Percentiles rank a stretch among this genome's conserved stretches.
Conservation (phyloP, 2,329 filamentous ascomycete species). For the Ophiostoma tasmaniense region DNA sequence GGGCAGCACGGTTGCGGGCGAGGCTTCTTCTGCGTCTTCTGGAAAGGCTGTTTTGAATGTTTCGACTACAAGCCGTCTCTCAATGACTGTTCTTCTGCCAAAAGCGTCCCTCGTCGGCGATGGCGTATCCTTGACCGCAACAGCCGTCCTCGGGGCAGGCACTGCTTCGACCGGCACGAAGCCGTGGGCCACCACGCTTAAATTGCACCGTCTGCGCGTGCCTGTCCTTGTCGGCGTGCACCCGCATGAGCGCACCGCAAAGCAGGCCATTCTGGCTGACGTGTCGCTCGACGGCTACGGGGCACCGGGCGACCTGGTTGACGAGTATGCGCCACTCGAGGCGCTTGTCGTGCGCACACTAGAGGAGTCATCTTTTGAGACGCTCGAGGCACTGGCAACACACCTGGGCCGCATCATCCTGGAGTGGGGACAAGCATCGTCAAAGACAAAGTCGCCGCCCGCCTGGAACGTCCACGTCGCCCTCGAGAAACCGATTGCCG, state of each 20-base stretch:
- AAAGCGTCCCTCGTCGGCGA: slow-evolving; percentile 48
- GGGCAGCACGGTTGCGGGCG: slow-evolving; percentile 29
- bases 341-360: slow-evolving; percentile 50
- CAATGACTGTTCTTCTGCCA: slow-evolving; percentile 49
- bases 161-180: neutral
- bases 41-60: slow-evolving; percentile 28
- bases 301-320: slow-evolving; percentile 34
- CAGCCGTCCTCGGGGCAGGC: slow-evolving; percentile 21
- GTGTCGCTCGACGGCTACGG: slow-evolving; percentile 45
- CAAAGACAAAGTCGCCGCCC: slow-evolving; percentile 28
- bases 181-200: slow-evolving; percentile 28
- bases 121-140: slow-evolving; percentile 18
- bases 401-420: slow-evolving; percentile 40
- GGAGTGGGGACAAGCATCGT: slow-evolving; percentile 26
- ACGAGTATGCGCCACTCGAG: slow-evolving; percentile 47
- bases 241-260: slow-evolving; percentile 52
- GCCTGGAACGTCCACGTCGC: slow-evolving; percentile 48
- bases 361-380: slow-evolving; percentile 50
- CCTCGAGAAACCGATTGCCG: slow-evolving; percentile 65
- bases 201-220: slow-evolving; percentile 50
- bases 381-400: slow-evolving; percentile 52
- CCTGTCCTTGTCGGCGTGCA: slow-evolving; percentile 67
- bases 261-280: slow-evolving; percentile 19
- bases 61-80: slow-evolving; percentile 36
- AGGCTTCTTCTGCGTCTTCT: slow-evolving; percentile 12